These are phyloP conservation scores for Fraxinus sp. DNA, from an alignment of 305 asterid species.

Conservation along the genomic window DNA sequence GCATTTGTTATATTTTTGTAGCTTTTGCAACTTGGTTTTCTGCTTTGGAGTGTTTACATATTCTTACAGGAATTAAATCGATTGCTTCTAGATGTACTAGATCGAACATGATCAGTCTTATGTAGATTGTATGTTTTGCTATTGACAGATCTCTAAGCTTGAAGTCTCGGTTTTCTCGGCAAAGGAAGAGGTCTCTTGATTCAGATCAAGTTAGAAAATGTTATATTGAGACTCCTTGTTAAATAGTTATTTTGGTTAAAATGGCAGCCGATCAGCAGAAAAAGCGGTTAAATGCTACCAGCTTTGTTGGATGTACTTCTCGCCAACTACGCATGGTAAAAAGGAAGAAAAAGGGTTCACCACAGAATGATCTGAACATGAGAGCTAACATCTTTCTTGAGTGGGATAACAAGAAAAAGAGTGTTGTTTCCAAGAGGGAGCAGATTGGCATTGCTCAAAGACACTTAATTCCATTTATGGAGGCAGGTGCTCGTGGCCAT, in stretches of 20 bases:
- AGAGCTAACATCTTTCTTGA: conserved; percentile 67
- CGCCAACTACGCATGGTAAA: conserved; percentile 50
- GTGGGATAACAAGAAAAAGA: conserved; percentile 75
- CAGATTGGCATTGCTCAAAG: conserved; percentile 77
- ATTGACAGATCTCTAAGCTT: conserved; percentile 17
- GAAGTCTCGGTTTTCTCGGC: conserved; percentile 12
- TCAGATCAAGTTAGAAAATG: conserved; percentile 31
- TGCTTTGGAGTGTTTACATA: conserved; percentile 12
- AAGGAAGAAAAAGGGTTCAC: conserved; percentile 45
- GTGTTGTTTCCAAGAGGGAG: conserved; percentile 82
- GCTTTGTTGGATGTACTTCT: conserved; percentile 51
- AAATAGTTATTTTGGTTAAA: conserved; percentile 29
- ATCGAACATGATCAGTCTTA: neutral
- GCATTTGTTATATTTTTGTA: neutral
- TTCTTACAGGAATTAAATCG: neutral
- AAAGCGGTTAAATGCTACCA: conserved; percentile 57
- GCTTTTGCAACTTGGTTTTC: conserved; percentile 6
- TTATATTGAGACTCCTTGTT: conserved; percentile 26
- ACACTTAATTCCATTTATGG: conserved; percentile 58
- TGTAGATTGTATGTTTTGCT: conserved; percentile 4
- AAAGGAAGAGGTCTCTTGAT: conserved; percentile 7
- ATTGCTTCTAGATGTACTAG: neutral
- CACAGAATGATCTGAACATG: conserved; percentile 41
- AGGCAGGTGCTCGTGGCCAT: conserved; percentile 41
- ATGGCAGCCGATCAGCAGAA: conserved; percentile 84